These are phyloP conservation scores for Bipolaris victoriae DNA, from an alignment of 2,329 filamentous ascomycete species.

Conservation along the genomic window DNA sequence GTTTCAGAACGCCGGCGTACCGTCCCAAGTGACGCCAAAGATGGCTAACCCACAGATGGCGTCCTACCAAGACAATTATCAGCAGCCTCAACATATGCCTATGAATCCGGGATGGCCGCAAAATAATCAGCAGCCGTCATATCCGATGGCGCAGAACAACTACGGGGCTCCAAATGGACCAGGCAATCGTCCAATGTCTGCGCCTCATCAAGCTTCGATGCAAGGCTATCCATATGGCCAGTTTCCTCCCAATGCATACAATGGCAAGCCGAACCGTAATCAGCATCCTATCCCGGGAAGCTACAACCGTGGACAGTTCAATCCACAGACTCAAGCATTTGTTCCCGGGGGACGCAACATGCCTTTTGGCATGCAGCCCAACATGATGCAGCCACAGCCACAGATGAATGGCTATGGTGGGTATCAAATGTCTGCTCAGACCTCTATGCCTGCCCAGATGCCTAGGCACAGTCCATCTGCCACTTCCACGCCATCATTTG, in stretches of 20 bases:
- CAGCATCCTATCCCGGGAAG: conserved; percentile 86
- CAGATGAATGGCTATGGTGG: conserved; percentile 43
- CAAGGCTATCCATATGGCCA: conserved; percentile 77
- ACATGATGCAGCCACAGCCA: conserved; percentile 37
- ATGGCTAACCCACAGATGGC: conserved; percentile 47
- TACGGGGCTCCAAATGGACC: conserved; percentile 34
- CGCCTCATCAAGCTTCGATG: conserved; percentile 43
- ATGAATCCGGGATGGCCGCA: conserved; percentile 44
- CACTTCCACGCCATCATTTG: conserved; percentile 36
- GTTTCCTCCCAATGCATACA: conserved; percentile 68
- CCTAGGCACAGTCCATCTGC: conserved; percentile 37
- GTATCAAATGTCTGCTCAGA: conserved; percentile 32
- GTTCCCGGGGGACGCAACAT: conserved; percentile 65
- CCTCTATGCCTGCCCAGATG: conserved; percentile 35
- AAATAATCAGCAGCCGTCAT: conserved; percentile 39
- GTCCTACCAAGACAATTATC: conserved; percentile 42
- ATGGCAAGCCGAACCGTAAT: conserved; percentile 68
- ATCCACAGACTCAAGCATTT: conserved; percentile 92
- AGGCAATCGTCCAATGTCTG: conserved; percentile 45
- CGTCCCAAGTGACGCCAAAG: conserved; percentile 48
- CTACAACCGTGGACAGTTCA: conserved; percentile 85
- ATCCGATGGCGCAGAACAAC: conserved; percentile 32
- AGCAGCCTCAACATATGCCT: conserved; percentile 36
- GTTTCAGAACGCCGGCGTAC: conserved; percentile 48
- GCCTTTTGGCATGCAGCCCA: conserved; percentile 42